phyloP scores from a whole-genome alignment of 257 asterid species.

The Solanum tarapatanum region DNA sequence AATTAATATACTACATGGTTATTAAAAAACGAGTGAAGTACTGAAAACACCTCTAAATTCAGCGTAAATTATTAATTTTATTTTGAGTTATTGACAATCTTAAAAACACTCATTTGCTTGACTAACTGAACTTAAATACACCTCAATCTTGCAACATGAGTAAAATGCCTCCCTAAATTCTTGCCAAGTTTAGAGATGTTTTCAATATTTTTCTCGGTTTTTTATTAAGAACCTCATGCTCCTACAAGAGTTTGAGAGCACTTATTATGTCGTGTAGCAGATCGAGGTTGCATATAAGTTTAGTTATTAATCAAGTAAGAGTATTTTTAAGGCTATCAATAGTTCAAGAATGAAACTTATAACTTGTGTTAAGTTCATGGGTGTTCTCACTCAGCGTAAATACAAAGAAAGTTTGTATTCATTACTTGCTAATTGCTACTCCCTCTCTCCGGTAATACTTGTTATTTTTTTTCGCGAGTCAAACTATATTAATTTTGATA shows the following conservation, averaged over 20 bases:
- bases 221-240: too few species aligned
- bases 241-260: too few species aligned
- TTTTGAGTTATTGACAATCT: accelerated
- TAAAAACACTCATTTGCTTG: background rate
- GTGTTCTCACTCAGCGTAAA: background rate
- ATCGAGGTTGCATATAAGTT: too few species aligned
- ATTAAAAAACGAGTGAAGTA: too few species aligned
- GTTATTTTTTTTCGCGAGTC: background rate
- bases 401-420: background rate
- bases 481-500: background rate
- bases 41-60: too few species aligned
- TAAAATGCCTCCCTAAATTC: background rate
- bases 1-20: too few species aligned
- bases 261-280: background rate
- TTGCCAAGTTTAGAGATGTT: background rate
- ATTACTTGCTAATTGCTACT: background rate
- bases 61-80: background rate
- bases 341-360: background rate
- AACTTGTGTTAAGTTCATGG: too few species aligned
- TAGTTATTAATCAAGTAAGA: too few species aligned
- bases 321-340: background rate
- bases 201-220: accelerated
- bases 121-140: background rate
- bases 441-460: background rate
- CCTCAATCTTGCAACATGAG: background rate